Evolutionary conservation across 257 asterid genomes (phyloP), one percentile per base, ranked within the genome.

Genomic region (Solanum lignicaule): DNA sequence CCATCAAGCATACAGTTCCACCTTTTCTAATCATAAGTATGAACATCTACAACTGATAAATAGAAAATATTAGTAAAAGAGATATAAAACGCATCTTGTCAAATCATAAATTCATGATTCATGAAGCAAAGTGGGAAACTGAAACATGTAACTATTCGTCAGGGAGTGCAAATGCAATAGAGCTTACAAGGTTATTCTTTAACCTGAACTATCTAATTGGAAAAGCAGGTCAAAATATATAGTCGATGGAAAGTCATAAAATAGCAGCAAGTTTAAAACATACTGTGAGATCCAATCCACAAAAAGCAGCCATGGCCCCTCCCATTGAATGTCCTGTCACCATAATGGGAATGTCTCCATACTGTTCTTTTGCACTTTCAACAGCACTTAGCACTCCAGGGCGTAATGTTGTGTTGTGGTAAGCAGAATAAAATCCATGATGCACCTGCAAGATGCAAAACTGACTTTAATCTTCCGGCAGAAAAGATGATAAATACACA

Each of bases 261-360:
- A 35, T 18, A 62, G 15, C 88, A 31, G 84, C 43, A 86, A 78
- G 36, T 72, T 18, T 48, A 18, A 38, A 43, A 82, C 85, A 82
- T 94, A 97, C 99, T 78, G 73, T 91, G 84, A 97, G 97, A 93
- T 97, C 99, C 87, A 97, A 95, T 35, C 93, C 99, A 86, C 99
- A 97, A 76, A 97, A 90, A 83, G 98, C 95, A 79, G 98, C 99
- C 87, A 97, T 97, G 60, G 99, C 99, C 83, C 99, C 99, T 90
- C 99, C 99, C 99, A 97, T 97, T 31, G 99, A 97, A 90, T 97
- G 99, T 68, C 99, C 99, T 62, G 99, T 96, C 66, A 93, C 94
- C 91, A 97, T 91, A 83, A 97, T 91, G 72, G 88, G 89, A 68
- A 92, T 90, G 87, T 93, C 93, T 75, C 99, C 99, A 83, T 94